Evolutionary conservation across 1,284 basidiomycete genomes (phyloP).

Genomic region (Puccinia polysora): DNA sequence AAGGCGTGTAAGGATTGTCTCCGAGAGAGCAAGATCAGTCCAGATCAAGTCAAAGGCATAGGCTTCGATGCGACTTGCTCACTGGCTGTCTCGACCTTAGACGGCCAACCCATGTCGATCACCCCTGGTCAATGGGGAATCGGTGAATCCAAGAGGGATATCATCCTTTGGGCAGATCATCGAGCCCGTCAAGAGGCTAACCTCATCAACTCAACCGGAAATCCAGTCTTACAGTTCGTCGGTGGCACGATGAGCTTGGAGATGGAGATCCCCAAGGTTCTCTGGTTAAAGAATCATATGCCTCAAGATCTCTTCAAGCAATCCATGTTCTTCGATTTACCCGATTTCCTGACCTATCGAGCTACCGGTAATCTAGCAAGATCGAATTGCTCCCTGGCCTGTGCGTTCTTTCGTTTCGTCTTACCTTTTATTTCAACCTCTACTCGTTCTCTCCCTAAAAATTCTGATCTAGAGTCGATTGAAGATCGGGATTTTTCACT

Average conservation of each 20-base stretch:
- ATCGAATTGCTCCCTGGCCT: constrained; percentile 87
- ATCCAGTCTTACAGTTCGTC: constrained; percentile 85
- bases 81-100: constrained; percentile 71
- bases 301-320: constrained; percentile 65
- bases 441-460: background rate
- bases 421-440: too few species aligned
- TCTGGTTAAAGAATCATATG: constrained; percentile 94
- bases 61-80: constrained; percentile 98
- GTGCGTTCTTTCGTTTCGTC: constrained; percentile 55
- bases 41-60: constrained; percentile 72
- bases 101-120: constrained; percentile 73
- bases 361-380: constrained; percentile 74
- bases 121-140: constrained; percentile 66
- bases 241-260: constrained; percentile 93
- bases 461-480: background rate
- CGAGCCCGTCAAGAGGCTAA: constrained; percentile 87
- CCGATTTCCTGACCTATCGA: constrained; percentile 91
- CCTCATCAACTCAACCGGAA: constrained; percentile 77
- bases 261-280: constrained; percentile 93
- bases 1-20: constrained; percentile 68
- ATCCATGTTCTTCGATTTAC: constrained; percentile 93
- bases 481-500: constrained; percentile 33
- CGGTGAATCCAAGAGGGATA: constrained; percentile 66
- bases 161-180: constrained; percentile 74
- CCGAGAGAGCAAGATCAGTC: constrained; percentile 61